These are phyloP conservation scores for Neurospora sp. DNA, from an alignment of 495 filamentous ascomycete species.

Conservation along the genomic window DNA sequence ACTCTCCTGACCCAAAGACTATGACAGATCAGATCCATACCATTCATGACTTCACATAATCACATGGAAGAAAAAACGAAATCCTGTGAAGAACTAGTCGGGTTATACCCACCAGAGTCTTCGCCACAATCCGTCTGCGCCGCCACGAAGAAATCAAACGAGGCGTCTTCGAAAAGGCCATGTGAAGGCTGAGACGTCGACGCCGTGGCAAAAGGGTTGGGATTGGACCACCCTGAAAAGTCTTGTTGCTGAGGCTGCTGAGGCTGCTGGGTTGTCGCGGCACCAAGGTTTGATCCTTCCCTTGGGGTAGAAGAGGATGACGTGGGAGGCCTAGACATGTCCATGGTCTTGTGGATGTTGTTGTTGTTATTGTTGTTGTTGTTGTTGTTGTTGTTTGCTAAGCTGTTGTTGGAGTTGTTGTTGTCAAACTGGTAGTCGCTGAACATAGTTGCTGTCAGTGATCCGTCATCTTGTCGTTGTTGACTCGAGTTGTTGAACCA, in stretches of 20 bases:
- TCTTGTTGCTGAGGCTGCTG: neutral
- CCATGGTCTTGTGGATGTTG: neutral
- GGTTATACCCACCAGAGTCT: neutral
- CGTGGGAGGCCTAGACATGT: too few relatives aligned
- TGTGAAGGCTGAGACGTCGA: neutral
- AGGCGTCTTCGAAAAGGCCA: neutral
- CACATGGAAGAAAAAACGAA: neutral
- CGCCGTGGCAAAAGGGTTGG: neutral
- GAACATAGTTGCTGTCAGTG: neutral
- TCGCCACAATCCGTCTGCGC: neutral
- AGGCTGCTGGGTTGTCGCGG: neutral
- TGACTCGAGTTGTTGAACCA: neutral
- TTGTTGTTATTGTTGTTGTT: too few relatives aligned
- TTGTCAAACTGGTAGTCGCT: neutral
- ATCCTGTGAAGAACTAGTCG: neutral
- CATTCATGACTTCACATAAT: neutral
- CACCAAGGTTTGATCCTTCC: neutral
- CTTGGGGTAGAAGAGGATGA: neutral
- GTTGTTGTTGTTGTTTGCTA: neutral
- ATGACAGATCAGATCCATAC: neutral
- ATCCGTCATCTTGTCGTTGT: neutral
- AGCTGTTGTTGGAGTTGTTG: neutral
- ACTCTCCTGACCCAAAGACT: too few relatives aligned
- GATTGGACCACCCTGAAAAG: neutral
- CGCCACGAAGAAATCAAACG: neutral